Evolutionary conservation across 192 early-diverging fungal genomes (phyloP).

Genomic region (Neocallimastix lanati): DNA sequence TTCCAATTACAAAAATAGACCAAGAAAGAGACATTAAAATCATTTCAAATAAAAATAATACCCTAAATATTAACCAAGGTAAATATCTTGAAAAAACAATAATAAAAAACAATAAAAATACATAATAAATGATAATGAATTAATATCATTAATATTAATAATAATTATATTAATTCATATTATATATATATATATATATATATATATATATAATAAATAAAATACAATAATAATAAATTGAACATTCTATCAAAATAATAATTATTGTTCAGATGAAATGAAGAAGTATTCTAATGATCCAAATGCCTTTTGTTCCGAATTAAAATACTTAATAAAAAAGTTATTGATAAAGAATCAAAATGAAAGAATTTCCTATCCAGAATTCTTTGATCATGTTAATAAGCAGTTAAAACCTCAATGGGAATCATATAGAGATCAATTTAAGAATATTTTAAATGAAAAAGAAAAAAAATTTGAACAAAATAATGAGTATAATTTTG

Average conservation of each 20-base stretch:
- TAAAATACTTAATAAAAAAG: slow-evolving; percentile 64
- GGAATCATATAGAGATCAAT: background rate
- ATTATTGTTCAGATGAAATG: background rate
- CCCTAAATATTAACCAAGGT: no score
- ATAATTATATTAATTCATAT: no score
- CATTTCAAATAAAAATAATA: no score
- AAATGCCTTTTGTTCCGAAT: background rate
- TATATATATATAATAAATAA: no score
- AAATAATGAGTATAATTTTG: background rate
- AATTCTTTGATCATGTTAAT: slow-evolving; percentile 51
- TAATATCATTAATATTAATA: no score
- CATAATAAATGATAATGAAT: no score
- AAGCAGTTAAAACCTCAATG: background rate
- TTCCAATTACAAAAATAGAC: no score
- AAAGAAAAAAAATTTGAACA: background rate
- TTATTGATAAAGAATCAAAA: slow-evolving; percentile 68
- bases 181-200: no score
- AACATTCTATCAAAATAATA: background rate
- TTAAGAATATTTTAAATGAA: background rate
- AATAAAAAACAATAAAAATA: no score
- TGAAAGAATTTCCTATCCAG: slow-evolving; percentile 81
- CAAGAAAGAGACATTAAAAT: no score
- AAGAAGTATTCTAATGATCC: background rate
- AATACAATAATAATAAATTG: no score
- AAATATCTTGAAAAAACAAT: no score